These are phyloP conservation scores for Pseudogymnoascus sp. DNA, from an alignment of 2,329 filamentous ascomycete genomes.

Conservation along the genomic window DNA sequence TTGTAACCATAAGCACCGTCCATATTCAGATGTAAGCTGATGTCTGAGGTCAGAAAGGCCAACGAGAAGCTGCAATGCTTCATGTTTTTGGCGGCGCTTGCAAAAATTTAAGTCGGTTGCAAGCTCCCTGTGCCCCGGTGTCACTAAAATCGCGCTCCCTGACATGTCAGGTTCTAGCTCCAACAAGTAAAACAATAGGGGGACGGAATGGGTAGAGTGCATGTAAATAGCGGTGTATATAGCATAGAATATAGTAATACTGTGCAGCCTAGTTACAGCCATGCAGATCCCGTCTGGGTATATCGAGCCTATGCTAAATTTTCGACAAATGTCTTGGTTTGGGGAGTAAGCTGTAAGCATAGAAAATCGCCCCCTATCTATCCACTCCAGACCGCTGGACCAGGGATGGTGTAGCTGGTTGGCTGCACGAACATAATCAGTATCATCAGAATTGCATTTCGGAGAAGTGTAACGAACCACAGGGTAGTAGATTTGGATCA, in stretches of 20 bases:
- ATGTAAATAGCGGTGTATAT: neutral
- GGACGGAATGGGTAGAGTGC: neutral
- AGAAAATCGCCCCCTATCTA: neutral
- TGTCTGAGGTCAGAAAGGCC: neutral
- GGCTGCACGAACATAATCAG: conserved; percentile 14
- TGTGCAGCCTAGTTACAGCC: neutral
- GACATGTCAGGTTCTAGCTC: neutral
- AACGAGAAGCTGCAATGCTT: neutral
- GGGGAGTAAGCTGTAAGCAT: neutral
- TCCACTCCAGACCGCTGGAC: conserved; percentile 21
- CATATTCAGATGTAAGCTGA: neutral
- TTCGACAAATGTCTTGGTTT: neutral
- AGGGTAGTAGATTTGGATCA: conserved; percentile 31
- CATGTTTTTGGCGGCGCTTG: neutral
- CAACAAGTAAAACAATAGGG: neutral
- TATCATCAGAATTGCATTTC: neutral
- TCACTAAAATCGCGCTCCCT: neutral
- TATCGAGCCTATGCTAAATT: neutral
- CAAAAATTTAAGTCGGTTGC: neutral
- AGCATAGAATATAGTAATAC: neutral
- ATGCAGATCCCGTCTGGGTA: neutral
- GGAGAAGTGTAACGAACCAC: conserved; percentile 21
- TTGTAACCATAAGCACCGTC: neutral
- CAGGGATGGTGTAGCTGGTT: conserved; percentile 22
- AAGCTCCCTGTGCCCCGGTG: neutral